Conservation (phyloP, 306 rosid genomes). For the Fagus crenata region DNA sequence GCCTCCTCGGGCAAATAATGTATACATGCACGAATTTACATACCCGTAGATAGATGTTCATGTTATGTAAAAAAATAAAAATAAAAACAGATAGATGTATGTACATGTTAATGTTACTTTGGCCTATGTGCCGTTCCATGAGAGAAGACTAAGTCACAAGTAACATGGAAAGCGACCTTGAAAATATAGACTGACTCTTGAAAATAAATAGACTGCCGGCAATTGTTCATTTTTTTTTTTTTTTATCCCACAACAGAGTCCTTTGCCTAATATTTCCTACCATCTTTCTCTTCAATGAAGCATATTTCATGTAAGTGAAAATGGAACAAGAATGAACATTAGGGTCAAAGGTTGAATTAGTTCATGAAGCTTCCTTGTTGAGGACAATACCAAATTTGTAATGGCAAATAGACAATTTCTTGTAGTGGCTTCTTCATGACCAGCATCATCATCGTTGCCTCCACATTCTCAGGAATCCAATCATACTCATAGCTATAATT, state of each 20-base stretch:
- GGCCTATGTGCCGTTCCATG: constrained; percentile 51
- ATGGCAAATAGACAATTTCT: constrained; percentile 18
- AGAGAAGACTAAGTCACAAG: constrained; percentile 19
- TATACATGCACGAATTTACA: not conserved
- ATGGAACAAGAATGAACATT: not conserved
- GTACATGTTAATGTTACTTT: constrained; percentile 1
- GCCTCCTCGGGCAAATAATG: not conserved
- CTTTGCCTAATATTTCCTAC: not conserved
- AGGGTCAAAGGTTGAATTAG: not conserved
- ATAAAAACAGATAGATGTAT: too few relatives aligned
- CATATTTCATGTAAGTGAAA: not conserved
- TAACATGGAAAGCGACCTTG: not conserved
- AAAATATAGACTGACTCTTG: constrained; percentile 8
- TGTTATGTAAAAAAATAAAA: too few relatives aligned
- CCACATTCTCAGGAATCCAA: not conserved
- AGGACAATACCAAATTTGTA: constrained; percentile 17
- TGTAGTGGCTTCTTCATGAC: constrained; percentile 26
- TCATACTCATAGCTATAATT: not conserved
- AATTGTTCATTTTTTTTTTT: not conserved
- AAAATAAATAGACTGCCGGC: not conserved
- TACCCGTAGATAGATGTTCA: not conserved
- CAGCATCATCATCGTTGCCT: constrained; percentile 9
- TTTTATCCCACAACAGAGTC: not conserved
- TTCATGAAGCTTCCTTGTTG: not conserved
- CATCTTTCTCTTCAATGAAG: not conserved